Evolutionary conservation across 2,329 filamentous ascomycete species (phyloP).

Genomic region (Cercospora citrullina): DNA sequence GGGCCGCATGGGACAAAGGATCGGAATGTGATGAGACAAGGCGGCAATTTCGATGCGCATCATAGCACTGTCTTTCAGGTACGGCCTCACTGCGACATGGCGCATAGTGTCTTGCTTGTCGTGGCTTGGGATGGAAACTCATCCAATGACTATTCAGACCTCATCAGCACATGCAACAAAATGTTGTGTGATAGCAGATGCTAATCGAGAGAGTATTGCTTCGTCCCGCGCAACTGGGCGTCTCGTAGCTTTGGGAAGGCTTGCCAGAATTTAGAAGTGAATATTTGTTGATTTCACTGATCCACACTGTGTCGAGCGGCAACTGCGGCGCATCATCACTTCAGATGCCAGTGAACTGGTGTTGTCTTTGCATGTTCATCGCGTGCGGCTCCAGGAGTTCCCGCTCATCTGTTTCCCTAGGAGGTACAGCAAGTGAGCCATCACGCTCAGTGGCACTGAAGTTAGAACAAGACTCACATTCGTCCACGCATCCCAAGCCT

Average conservation of each 20-base stretch:
- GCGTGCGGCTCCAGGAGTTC: background rate
- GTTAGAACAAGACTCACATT: conserved; percentile 3
- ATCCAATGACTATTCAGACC: background rate
- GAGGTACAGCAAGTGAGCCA: background rate
- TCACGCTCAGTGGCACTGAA: background rate
- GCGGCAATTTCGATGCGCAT: background rate
- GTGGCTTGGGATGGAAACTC: background rate
- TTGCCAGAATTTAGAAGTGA: background rate
- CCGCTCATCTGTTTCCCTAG: conserved; percentile 2
- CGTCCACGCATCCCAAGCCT: conserved; percentile 15
- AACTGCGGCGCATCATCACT: background rate
- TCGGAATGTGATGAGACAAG: background rate
- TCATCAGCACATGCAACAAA: background rate
- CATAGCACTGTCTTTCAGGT: background rate
- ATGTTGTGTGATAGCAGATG: background rate
- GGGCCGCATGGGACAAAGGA: background rate
- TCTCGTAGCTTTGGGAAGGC: background rate
- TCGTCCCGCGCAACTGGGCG: background rate
- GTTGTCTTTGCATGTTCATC: background rate
- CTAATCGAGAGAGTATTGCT: background rate
- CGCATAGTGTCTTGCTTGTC: background rate
- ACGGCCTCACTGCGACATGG: background rate
- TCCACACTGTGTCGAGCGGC: background rate
- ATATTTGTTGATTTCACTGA: background rate
- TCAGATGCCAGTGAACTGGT: background rate